Evolutionary conservation across 805 yeast species (phyloP), one percentile per base, ranked within the genome.

Genomic region (Hanseniaspora thailandica): DNA sequence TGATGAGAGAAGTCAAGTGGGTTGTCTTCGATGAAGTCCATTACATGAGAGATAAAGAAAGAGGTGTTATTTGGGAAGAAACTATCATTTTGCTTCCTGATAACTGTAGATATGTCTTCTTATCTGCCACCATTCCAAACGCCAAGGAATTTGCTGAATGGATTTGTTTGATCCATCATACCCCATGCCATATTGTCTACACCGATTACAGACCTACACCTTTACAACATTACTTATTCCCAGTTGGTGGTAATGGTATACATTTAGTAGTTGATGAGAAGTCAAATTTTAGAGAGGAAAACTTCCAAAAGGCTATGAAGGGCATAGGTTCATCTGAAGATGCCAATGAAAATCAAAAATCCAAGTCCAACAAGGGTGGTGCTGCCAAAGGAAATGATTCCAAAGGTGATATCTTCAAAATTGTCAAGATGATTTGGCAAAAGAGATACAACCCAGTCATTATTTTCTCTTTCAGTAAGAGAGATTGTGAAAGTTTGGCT

Each of bases 31-130:
- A 93, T 69, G 99, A 93, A 67, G 96, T 93, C 45, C 99, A 93
- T 71, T 93, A 93, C 69, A 93, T 93, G 94, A 82, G 97, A 71
- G 99, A 93, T 67, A 84, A 87, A 61, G 93, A 88, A 60, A 81
- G 99, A 71, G 99, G 99, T 67, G 99, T 93, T 51, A 98, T 93
- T 34, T 93, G 99, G 99, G 99, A 93, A 70, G 99, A 93, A 69
- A 90, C 97, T 15, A 90, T 93, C 59, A 93, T 93, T 55, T 72
- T 93, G 64, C 74, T 93, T 41, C 99, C 99, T 4, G 97, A 94
- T 61, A 89, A 89, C 72, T 97, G 93, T 17, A 90, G 85, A 59
- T 87, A 89, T 63, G 96, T 90, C 3, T 86, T 90, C 62, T 70
- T 90, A 58, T 88, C 97, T 13, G 97, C 97, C 47, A 90, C 98